These are phyloP conservation scores for Trametes cinnabarina DNA, from an alignment of 768 basidiomycete genomes.

Conservation along the genomic window DNA sequence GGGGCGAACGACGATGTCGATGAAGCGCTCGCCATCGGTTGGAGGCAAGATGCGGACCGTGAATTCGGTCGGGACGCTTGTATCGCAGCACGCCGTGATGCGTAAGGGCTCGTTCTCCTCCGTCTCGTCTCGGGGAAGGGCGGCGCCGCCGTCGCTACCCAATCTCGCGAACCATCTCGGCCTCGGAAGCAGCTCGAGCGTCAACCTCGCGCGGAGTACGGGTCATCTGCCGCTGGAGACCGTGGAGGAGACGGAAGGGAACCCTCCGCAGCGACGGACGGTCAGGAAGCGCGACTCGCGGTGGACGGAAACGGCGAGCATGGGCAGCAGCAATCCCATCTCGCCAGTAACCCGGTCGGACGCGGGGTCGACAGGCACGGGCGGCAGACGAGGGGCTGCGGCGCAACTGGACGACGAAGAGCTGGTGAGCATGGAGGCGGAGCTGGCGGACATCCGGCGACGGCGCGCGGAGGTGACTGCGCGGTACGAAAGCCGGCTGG, in stretches of 20 bases:
- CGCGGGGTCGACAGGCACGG: constrained; percentile 10
- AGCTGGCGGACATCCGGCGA: constrained; percentile 67
- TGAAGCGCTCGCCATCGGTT: constrained; percentile 23
- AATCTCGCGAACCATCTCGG: constrained; percentile 30
- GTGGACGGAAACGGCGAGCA: constrained; percentile 8
- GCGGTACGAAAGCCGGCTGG: constrained; percentile 73
- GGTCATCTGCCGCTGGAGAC: constrained; percentile 50
- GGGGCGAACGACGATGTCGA: constrained; percentile 22
- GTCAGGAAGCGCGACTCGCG: constrained; percentile 2
- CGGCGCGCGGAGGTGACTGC: constrained; percentile 67
- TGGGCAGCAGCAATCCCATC: constrained; percentile 4
- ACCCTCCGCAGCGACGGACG: background rate
- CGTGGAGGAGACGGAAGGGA: constrained; percentile 47
- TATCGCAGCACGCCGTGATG: constrained; percentile 16
- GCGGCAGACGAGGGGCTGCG: constrained; percentile 14
- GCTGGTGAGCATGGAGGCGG: constrained; percentile 43
- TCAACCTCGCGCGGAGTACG: constrained; percentile 53
- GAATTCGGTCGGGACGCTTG: background rate
- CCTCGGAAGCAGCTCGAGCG: constrained; percentile 40
- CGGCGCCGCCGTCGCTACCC: constrained; percentile 15
- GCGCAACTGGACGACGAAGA: constrained; percentile 34
- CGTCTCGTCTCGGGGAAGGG: constrained; percentile 46
- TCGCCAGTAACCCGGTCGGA: constrained; percentile 15
- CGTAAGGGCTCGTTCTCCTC: constrained; percentile 66
- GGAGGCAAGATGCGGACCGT: constrained; percentile 15